phyloP scores from a whole-genome alignment of 805 yeast species.

The Naumovozyma castellii region DNA sequence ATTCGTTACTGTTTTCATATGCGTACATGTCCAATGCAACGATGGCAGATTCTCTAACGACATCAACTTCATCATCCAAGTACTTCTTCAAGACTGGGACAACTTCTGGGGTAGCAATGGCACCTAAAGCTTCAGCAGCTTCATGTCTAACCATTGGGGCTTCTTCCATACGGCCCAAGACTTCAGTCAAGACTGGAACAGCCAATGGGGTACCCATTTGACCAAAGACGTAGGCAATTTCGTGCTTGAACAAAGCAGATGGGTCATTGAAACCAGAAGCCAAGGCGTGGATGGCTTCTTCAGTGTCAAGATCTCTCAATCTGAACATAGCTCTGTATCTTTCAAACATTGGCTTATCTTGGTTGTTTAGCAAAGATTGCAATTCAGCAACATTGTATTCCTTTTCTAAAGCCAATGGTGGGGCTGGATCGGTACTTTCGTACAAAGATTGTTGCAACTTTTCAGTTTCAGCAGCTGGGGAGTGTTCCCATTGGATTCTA shows the following conservation, averaged over 20 bases:
- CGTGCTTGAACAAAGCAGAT: conserved; percentile 92
- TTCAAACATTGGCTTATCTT: conserved; percentile 70
- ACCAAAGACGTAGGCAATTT: conserved; percentile 96
- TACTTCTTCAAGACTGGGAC: conserved; percentile 76
- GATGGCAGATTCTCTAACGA: conserved; percentile 92
- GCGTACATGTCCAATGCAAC: conserved; percentile 98
- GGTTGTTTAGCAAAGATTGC: conserved; percentile 63
- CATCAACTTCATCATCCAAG: conserved; percentile 72
- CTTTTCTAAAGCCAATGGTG: conserved; percentile 71
- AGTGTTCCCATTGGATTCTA: conserved; percentile 86
- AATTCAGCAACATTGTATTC: conserved; percentile 57
- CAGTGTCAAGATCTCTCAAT: conserved; percentile 86
- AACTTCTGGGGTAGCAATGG: conserved; percentile 93
- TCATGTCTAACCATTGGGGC: conserved; percentile 99
- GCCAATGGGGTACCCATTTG: conserved; percentile 90
- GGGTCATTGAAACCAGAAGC: conserved; percentile 85
- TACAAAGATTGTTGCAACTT: conserved; percentile 64
- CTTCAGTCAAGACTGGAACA: conserved; percentile 78
- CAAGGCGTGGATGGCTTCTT: conserved; percentile 85
- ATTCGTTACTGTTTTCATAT: conserved; percentile 75
- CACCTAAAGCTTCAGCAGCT: conserved; percentile 97
- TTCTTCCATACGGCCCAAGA: conserved; percentile 65
- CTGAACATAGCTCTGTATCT: conserved; percentile 98
- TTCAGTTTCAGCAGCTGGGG: conserved; percentile 51
- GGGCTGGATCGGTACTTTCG: conserved; percentile 94